Evolutionary conservation across 2,329 filamentous ascomycete species (phyloP).

Genomic region (Neocatenulostroma microsporum): DNA sequence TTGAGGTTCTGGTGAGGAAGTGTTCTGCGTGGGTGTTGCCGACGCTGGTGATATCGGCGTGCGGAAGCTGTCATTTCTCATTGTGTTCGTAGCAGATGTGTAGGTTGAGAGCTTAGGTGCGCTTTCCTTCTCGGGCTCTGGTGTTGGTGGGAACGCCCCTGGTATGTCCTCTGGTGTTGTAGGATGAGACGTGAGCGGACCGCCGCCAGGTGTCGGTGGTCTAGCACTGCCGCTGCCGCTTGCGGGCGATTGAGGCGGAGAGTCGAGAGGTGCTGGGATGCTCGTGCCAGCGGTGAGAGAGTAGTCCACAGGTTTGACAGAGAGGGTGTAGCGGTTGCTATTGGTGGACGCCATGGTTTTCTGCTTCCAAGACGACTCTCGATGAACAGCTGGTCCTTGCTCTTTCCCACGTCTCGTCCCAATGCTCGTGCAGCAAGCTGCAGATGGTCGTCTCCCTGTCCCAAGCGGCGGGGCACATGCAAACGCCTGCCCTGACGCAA

Average conservation of each 20-base stretch:
- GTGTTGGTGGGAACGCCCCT: constrained; percentile 18
- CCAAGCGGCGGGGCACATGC: too few species aligned
- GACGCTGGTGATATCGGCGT: constrained; percentile 17
- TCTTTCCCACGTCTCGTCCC: too few species aligned
- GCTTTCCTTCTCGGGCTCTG: constrained; percentile 16
- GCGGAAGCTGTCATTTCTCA: constrained; percentile 16
- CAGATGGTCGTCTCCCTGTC: too few species aligned
- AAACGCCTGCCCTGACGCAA: too few species aligned
- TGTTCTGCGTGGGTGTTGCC: constrained; percentile 8
- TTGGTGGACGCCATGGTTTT: constrained; percentile 5
- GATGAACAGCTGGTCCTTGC: too few species aligned
- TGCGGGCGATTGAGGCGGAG: constrained; percentile 16
- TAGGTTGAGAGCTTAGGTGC: constrained; percentile 3
- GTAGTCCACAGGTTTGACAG: constrained; percentile 19
- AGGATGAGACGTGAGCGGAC: constrained; percentile 29
- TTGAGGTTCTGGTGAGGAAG: constrained; percentile 9
- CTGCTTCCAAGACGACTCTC: too few species aligned
- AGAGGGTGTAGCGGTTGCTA: constrained; percentile 16
- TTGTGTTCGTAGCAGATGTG: constrained; percentile 3
- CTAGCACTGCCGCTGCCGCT: constrained; percentile 10
- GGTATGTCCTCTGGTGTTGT: constrained; percentile 22
- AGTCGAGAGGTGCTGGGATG: constrained; percentile 20
- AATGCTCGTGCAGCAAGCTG: too few species aligned
- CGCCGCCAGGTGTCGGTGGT: constrained; percentile 26
- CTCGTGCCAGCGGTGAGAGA: constrained; percentile 21